Conservation (phyloP, 371 early-diverging fungal species). For the Mortierella sp. region DNA sequence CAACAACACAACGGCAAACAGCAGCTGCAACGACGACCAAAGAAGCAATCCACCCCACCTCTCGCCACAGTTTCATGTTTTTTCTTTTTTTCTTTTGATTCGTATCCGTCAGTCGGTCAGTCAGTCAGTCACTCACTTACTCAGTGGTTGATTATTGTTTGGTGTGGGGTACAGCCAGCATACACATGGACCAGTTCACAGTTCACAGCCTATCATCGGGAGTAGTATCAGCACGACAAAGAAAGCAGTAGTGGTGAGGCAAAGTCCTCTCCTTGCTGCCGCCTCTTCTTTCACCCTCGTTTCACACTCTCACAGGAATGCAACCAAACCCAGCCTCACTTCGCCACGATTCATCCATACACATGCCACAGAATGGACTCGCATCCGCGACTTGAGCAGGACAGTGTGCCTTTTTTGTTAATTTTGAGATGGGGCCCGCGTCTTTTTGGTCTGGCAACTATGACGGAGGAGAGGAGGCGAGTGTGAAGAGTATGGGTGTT, state of each 20-base stretch:
- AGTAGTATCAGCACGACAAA: neutral
- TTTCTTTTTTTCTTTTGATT: too few relatives aligned
- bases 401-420: neutral
- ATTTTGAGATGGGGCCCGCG: constrained; percentile 6
- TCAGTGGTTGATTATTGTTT: neutral
- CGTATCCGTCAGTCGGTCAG: too few relatives aligned
- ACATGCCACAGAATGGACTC: neutral
- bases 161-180: neutral
- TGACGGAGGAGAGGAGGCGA: neutral
- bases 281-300: neutral
- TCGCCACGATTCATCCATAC: neutral
- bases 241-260: neutral
- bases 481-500: neutral
- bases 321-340: neutral
- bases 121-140: too few relatives aligned
- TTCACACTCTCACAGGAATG: neutral
- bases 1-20: too few relatives aligned
- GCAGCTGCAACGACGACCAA: neutral
- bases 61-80: neutral
- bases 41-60: neutral
- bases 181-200: neutral
- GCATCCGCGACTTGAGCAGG: neutral
- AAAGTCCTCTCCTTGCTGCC: neutral
- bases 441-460: neutral
- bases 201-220: neutral